Percentiles rank a stretch among this genome's conserved stretches.
These are phyloP conservation scores for Yamadazyma olivae DNA, from an alignment of 805 yeast genomes.

Conservation along the genomic window DNA sequence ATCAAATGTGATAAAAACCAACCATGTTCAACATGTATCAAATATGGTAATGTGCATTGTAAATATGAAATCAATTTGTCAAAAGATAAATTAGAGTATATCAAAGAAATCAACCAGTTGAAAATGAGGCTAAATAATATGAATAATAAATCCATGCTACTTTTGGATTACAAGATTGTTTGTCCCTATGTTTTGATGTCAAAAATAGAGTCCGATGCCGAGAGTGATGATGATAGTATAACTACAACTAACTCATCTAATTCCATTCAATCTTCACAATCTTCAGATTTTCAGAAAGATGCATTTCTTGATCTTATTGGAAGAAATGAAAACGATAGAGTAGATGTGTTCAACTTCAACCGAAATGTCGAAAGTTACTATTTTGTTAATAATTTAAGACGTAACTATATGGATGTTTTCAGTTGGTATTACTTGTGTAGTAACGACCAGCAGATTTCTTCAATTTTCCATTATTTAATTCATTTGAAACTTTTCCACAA, in stretches of 20 bases:
- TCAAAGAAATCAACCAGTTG: slow-evolving; percentile 3
- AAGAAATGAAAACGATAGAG: neutral
- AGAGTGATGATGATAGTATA: neutral
- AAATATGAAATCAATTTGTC: slow-evolving; percentile 4
- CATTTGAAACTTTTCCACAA: neutral
- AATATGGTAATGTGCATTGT: slow-evolving; percentile 19
- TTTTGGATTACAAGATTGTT: slow-evolving; percentile 1
- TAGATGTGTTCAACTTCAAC: neutral
- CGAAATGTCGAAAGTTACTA: neutral
- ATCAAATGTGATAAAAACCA: slow-evolving; percentile 35
- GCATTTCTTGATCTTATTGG: neutral
- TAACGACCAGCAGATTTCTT: neutral
- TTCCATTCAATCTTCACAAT: no score
- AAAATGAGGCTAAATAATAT: neutral
- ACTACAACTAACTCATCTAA: no score
- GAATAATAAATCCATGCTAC: neutral
- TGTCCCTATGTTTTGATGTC: neutral
- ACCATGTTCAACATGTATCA: slow-evolving; percentile 36
- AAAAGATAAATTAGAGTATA: slow-evolving; percentile 3
- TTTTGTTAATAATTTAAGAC: neutral
- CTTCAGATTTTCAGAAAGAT: neutral
- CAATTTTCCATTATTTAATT: neutral
- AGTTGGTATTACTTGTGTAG: neutral
- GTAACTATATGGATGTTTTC: neutral
- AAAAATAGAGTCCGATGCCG: neutral